Conservation (phyloP, 2,329 filamentous ascomycete genomes). For the Ophiostoma australiae region DNA sequence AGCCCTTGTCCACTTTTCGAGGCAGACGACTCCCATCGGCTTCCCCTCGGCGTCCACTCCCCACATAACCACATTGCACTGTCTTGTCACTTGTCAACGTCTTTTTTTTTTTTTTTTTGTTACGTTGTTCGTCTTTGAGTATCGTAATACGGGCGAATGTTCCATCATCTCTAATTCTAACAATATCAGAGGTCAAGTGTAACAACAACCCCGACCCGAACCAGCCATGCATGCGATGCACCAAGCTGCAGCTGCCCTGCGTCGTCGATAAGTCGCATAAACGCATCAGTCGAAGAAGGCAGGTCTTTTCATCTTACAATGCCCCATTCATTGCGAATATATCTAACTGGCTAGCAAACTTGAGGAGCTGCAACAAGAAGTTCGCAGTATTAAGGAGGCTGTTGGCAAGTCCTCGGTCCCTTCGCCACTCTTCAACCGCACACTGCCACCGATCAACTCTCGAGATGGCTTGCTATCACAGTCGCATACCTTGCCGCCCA, state of each 20-base stretch:
- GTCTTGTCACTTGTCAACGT: neutral
- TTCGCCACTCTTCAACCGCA: constrained; percentile 28
- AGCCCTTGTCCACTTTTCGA: constrained; percentile 18
- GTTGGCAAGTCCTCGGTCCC: constrained; percentile 35
- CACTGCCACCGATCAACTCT: constrained; percentile 26
- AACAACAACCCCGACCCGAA: constrained; percentile 26
- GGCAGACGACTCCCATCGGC: neutral
- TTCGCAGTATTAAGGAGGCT: constrained; percentile 51
- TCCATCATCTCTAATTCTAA: neutral
- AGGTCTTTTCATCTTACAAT: neutral
- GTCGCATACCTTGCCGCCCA: constrained; percentile 25
- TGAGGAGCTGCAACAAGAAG: constrained; percentile 51
- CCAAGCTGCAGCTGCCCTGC: constrained; percentile 28
- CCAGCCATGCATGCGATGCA: constrained; percentile 28
- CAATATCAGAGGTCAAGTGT: constrained; percentile 29
- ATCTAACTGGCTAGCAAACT: constrained; percentile 42
- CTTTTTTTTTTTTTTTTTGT: neutral
- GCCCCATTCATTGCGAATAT: neutral
- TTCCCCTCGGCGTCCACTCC: neutral
- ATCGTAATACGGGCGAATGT: neutral
- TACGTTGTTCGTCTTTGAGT: neutral
- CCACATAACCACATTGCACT: neutral
- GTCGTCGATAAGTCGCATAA: constrained; percentile 29
- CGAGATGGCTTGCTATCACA: constrained; percentile 26
- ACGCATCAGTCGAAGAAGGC: constrained; percentile 29